Conservation (phyloP, 2,329 filamentous ascomycete genomes). For the Calycina herbarum region DNA sequence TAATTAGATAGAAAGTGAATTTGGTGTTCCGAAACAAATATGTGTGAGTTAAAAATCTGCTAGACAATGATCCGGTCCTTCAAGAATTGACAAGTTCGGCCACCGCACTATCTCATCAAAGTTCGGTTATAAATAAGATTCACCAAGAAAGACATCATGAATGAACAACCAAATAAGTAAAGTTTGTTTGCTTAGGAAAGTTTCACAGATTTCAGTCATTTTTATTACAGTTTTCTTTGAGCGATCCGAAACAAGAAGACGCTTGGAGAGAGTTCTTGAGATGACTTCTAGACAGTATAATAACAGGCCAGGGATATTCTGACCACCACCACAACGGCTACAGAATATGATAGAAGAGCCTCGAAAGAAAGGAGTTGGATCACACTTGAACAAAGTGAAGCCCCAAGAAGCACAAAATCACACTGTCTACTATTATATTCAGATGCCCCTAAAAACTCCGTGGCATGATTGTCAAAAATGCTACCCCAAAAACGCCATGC, state of each 20-base stretch:
- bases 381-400: not conserved
- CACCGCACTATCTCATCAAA: not conserved
- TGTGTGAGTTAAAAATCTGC: not conserved
- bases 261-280: too few relatives aligned
- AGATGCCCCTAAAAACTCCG: conserved; percentile 4
- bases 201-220: too few relatives aligned
- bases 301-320: too few relatives aligned
- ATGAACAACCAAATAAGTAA: too few relatives aligned
- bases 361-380: not conserved
- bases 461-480: conserved; percentile 6
- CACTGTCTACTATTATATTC: conserved; percentile 7
- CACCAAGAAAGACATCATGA: too few relatives aligned
- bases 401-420: not conserved
- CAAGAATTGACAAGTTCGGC: not conserved
- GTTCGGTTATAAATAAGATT: too few relatives aligned
- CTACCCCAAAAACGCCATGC: conserved; percentile 31
- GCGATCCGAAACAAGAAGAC: too few relatives aligned
- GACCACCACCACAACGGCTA: not conserved
- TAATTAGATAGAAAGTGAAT: not conserved
- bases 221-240: too few relatives aligned
- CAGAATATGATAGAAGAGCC: not conserved
- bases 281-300: too few relatives aligned
- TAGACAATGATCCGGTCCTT: not conserved
- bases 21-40: not conserved
- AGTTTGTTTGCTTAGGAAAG: too few relatives aligned